These are phyloP conservation scores for Phytophthora citrophthora DNA, from an alignment of 352 stramenopile species.

Conservation along the genomic window DNA sequence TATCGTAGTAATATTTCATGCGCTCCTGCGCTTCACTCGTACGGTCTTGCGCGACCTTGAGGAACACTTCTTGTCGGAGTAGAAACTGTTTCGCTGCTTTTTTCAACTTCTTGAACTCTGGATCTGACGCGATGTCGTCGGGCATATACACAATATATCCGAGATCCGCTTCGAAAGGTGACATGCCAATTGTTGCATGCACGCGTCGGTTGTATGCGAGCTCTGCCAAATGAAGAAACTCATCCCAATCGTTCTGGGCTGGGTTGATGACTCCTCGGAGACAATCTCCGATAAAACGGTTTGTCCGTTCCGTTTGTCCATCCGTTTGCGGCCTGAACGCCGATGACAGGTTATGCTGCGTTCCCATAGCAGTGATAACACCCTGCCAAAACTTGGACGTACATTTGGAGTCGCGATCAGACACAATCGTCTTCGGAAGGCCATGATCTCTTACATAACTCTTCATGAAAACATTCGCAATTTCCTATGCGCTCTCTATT, in stretches of 20 bases:
- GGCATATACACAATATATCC: constrained; percentile 12
- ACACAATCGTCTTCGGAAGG: too few relatives aligned
- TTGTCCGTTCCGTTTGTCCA: constrained; percentile 14
- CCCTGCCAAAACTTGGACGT: constrained; percentile 11
- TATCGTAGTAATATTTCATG: constrained; percentile 14
- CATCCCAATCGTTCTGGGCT: constrained; percentile 6
- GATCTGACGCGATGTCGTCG: constrained; percentile 6
- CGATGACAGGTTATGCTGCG: constrained; percentile 3
- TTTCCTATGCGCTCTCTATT: constrained; percentile 1
- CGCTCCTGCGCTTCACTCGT: not conserved
- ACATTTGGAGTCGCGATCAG: too few relatives aligned
- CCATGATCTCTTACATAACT: constrained; percentile 7
- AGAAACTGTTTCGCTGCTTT: constrained; percentile 7
- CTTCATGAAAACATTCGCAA: not conserved
- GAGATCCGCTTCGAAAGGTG: constrained; percentile 6
- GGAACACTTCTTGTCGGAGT: not conserved
- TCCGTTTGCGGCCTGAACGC: constrained; percentile 10
- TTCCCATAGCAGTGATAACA: not conserved
- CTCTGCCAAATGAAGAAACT: constrained; percentile 10
- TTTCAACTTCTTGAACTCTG: constrained; percentile 8
- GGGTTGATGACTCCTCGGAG: too few relatives aligned
- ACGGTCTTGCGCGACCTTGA: constrained; percentile 4
- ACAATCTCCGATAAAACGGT: too few relatives aligned
- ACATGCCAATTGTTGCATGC: constrained; percentile 6
- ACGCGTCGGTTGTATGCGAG: constrained; percentile 10